Evolutionary conservation across 441 rosid genomes (phyloP), one percentile per base, ranked within the genome.

Genomic region (Gossypium laxum): DNA sequence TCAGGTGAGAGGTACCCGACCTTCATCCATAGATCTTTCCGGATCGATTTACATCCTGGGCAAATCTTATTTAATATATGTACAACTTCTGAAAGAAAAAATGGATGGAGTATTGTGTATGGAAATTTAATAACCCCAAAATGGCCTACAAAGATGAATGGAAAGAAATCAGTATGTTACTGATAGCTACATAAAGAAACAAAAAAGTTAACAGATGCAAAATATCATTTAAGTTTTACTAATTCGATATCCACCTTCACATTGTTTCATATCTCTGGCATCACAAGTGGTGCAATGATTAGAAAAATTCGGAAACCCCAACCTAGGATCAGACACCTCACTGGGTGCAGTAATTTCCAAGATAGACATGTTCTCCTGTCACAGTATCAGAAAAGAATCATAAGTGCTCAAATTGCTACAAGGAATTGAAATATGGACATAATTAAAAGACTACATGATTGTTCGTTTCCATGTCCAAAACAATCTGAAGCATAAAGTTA

Each of bases 271-370:
- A 71, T 82, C 81, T 75, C 78, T 77, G 69, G 94, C 82, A 4
- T 92, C 94, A 75, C 97, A 95, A 18, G 89, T 79, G 69, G 77
- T 68, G 83, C 99, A 95, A 67, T 77, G 69, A 60, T 60, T 51
- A 32, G 89, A 72, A 2, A 83, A 87, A 79, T 92, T 95, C 1
- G 99, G 99, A 15, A 95, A 82, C 5, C 99, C 99, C 77, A 95
- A 69, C 70, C 78, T 80, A 28, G 91, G 74, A 89, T 95, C 95
- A 54, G 82, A 84, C 55, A 92, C 97, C 76, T 89, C 87, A 76
- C 75, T 74, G 0, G 75, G 67, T 59, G 91, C 71, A 55, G 79
- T 80, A 57, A 95, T 82, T 8, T 50, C 76, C 64, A 85, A 34
- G 12, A 72, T 81, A 69, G 92, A 63, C 81, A 85, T 68, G 43